Conservation (phyloP, 495 filamentous ascomycete genomes). For the Daldinia loculata region DNA sequence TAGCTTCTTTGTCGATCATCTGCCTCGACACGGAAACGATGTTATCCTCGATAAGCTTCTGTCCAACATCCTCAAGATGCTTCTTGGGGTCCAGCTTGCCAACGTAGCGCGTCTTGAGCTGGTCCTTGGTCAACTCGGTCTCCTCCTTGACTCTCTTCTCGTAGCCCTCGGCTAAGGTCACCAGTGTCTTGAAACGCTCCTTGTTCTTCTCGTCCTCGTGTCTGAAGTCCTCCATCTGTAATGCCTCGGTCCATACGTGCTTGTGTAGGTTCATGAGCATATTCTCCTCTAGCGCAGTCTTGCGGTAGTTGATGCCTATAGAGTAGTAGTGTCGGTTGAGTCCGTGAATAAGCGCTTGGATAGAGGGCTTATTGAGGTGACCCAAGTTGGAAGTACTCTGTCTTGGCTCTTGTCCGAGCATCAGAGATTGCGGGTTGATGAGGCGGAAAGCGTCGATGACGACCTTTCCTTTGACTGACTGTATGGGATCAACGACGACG, state of each 20-base stretch:
- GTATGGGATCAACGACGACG: constrained; percentile 97
- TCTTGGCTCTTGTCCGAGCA: constrained; percentile 97
- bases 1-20: constrained; percentile 99
- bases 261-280: constrained; percentile 99
- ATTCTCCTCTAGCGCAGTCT: constrained; percentile 97
- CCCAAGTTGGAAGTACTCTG: constrained; percentile 98
- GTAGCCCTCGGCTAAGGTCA: constrained; percentile 90
- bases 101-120: constrained; percentile 98
- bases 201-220: constrained; percentile 83
- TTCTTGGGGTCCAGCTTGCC: constrained; percentile 99
- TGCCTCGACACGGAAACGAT: constrained; percentile 95
- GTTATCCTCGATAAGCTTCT: constrained; percentile 97
- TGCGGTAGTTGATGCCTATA: constrained; percentile 96
- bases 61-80: constrained; percentile 95
- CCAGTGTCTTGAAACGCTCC: constrained; percentile 85
- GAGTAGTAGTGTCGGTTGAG: constrained; percentile 99
- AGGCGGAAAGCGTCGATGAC: constrained; percentile 99
- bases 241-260: constrained; percentile 97
- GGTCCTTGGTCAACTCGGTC: constrained; percentile 94
- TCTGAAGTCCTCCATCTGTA: constrained; percentile 96
- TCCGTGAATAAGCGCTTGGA: constrained; percentile 98
- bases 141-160: constrained; percentile 99
- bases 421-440: constrained; percentile 98
- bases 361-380: constrained; percentile 97
- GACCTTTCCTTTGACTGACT: constrained; percentile 99